Evolutionary conservation across 176 grass and related monocot genomes (phyloP), one percentile per base, ranked within the genome.

Genomic region (Chloris gayana): DNA sequence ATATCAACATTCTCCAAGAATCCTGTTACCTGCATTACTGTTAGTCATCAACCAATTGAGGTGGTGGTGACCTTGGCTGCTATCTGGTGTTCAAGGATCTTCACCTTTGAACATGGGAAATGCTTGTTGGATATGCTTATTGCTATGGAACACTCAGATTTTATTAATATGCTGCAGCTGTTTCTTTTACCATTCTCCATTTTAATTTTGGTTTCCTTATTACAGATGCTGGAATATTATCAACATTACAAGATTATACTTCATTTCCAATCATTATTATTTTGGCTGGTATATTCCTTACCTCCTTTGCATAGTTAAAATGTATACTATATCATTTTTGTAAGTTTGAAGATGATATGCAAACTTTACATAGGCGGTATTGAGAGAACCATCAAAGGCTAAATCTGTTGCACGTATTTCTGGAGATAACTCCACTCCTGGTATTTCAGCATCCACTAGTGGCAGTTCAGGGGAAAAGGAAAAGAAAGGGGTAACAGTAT

Each of bases 161-260:
- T 44, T 39, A 32, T 38, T 37, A 63, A 56, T 22, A 45, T 15
- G 21, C 75, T 56, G 25, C 26, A 27, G 46, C 70, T 64, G 19
- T 58, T 41, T 24, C 56, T 70, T 80, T 79, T 66, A 71, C 35
- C 50, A 79, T 68, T 88, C 58, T 80, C 46, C 68, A 80, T 70
- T 79, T 76, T 84, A 75, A 61, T 80, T 80, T 41, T 8, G 51
- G 45, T 68, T 68, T 87, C 71, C 79, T 86, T 73, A 58, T 86
- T 73, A 58, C 86, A 98, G 96, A 98, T 98, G 96, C 86, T 98
- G 90, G 90, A 95, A 88, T 98, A 98, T 78, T 95, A 95, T 64
- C 90, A 89, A 91, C 90, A 98, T 75, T 85, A 93, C 83, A 93
- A 82, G 79, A 88, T 93, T 31, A 34, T 66, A 0, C 96, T 98